Base-by-base conservation (phyloP, 2,329 filamentous ascomycete species). In the Diaporthe velutina region DNA sequence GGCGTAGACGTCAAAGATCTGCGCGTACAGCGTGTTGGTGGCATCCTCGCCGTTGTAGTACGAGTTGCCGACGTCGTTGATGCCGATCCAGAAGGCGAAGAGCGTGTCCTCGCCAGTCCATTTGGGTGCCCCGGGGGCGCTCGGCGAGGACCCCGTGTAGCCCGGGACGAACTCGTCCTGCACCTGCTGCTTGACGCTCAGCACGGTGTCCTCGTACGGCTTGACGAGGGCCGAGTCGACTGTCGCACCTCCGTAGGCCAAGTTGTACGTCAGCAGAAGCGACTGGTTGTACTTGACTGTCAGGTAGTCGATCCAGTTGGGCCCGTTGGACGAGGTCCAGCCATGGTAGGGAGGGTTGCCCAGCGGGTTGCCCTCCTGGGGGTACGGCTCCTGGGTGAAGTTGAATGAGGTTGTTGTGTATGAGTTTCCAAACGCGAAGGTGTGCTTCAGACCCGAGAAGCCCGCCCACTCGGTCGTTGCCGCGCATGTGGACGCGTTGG, bases 281-380 rank as follows among this genome's bases (percentile, higher is more conserved):
- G 87, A 87, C 3, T 79, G 80, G 78, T 90, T 90, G 77, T 88
- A 84, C 67, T 84, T 83, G 5, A 83, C 83, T 0, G 86, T 86
- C 5, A 90, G 81, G 74, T 84, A 86, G 58, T 85, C 88, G 45
- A 89, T 83, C 88, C 88, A 90, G 77, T 90, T 89, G 30, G 83
- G 80, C 15, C 88, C 88, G 30, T 87, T 87, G 8, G 85, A 82
- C 0, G 86, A 85, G 30, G 88, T 89, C 76, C 81, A 87, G 30
- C 88, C 86, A 0, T 87, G 88, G 76, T 89, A 90, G 0, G 83
- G 76, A 0, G 91, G 91, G 78, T 93, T 93, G 0, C 92, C 92
- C 58, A 93, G 84, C 0, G 91, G 90, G 77, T 92, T 91, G 0
- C 83, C 80, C 2, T 84, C 77, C 10, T 85, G 88, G 1, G 92